Percentiles rank a stretch among this genome's conserved stretches.
Evolutionary conservation across 208 protist genomes (phyloP).

Genomic region (Acanthamoeba triangularis): DNA sequence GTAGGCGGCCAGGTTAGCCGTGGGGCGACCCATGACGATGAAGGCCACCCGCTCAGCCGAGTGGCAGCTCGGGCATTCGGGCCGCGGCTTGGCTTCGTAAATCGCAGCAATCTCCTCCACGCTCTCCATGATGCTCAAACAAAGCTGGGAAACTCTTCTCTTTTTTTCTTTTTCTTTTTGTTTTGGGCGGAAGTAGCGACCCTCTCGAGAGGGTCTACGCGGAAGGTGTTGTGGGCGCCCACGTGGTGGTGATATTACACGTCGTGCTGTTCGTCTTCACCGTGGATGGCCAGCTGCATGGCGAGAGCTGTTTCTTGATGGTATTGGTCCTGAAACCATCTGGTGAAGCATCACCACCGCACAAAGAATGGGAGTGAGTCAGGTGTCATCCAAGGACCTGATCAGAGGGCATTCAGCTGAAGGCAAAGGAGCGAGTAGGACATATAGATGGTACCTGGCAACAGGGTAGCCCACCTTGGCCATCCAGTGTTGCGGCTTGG

Average conservation of each 20-base stretch:
- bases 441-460: not conserved
- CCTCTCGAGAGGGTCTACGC: no score
- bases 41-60: not conserved
- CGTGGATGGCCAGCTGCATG: slow-evolving; percentile 11
- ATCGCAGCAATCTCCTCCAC: not conserved
- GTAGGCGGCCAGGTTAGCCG: not conserved
- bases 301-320: slow-evolving; percentile 10
- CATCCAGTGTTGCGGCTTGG: slow-evolving; percentile 63
- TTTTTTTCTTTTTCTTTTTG: no score
- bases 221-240: no score
- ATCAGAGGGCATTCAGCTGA: no score
- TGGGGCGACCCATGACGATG: not conserved
- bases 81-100: not conserved
- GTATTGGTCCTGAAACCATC: slow-evolving; percentile 31
- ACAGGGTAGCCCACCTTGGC: slow-evolving; percentile 69
- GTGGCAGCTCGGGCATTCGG: not conserved
- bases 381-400: no score
- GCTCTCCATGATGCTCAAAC: not conserved
- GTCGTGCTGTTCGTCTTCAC: not conserved
- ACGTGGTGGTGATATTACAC: not conserved
- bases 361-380: not conserved
- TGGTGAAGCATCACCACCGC: not conserved
- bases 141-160: not conserved
- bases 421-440: not conserved
- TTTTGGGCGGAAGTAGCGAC: no score